These are phyloP conservation scores for Fusarium pseudocircinatum DNA, from an alignment of 2,329 filamentous ascomycete genomes.

Conservation along the genomic window DNA sequence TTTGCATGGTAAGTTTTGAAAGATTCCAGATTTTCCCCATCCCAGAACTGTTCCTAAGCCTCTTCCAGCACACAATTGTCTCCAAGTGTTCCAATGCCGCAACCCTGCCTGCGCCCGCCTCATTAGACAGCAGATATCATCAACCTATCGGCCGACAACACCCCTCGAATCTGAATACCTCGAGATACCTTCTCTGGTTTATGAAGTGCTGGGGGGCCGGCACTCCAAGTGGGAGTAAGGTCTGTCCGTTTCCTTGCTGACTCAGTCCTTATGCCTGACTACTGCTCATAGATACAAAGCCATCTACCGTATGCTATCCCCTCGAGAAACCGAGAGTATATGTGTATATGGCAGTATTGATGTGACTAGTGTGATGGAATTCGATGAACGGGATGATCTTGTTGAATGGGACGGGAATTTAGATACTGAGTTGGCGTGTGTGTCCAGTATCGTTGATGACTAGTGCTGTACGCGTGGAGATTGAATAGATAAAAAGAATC, in stretches of 20 bases:
- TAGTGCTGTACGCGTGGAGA: neutral
- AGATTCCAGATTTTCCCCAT: neutral
- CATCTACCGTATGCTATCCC: slow-evolving; percentile 9
- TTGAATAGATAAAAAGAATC: neutral
- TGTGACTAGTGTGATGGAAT: slow-evolving; percentile 17
- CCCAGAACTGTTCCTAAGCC: neutral
- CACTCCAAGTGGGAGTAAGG: slow-evolving; percentile 22
- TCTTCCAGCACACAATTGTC: slow-evolving; percentile 1
- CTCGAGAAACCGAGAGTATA: neutral
- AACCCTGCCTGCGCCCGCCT: slow-evolving; percentile 1
- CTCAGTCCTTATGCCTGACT: neutral
- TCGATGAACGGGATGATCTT: slow-evolving; percentile 12
- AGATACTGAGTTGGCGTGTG: neutral
- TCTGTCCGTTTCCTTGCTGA: neutral
- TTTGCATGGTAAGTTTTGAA: slow-evolving; percentile 14
- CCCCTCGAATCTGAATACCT: slow-evolving; percentile 11
- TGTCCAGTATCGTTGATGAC: neutral
- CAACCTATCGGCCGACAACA: slow-evolving; percentile 11
- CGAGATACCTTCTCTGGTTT: slow-evolving; percentile 24
- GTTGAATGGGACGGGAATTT: neutral
- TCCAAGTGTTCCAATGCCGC: slow-evolving; percentile 16
- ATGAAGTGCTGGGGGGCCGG: slow-evolving; percentile 9
- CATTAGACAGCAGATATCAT: neutral
- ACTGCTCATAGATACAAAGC: slow-evolving; percentile 1
- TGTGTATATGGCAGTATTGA: neutral